A percentile compares a stretch with the other conserved stretches of the same genome.
These are phyloP conservation scores for Tetracentron sinense DNA, from an alignment of 164 flowering plant genomes.

Conservation along the genomic window DNA sequence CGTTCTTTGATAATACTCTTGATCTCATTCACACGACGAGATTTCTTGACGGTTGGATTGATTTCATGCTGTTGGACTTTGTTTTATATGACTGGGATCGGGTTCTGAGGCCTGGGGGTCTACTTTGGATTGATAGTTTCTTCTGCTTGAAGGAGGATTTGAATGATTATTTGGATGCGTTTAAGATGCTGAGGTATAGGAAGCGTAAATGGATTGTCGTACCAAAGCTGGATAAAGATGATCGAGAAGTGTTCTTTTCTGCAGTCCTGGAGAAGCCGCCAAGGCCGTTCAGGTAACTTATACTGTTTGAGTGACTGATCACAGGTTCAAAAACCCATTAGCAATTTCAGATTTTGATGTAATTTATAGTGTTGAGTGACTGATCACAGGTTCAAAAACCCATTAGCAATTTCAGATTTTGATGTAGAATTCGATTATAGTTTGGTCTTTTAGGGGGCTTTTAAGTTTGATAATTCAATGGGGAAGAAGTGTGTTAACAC, in stretches of 20 bases:
- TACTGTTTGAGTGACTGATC: too few relatives aligned
- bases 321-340: background rate
- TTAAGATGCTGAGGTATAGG: slow-evolving; percentile 49
- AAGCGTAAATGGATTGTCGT: slow-evolving; percentile 54
- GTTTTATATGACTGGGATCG: slow-evolving; percentile 62
- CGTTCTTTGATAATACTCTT: slow-evolving; percentile 69
- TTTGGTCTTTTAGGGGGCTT: background rate
- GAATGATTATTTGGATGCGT: slow-evolving; percentile 46
- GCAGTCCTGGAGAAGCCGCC: slow-evolving; percentile 62
- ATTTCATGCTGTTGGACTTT: slow-evolving; percentile 51
- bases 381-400: too few relatives aligned
- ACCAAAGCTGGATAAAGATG: slow-evolving; percentile 53
- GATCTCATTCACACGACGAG: slow-evolving; percentile 63
- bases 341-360: too few relatives aligned
- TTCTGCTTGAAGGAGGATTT: slow-evolving; percentile 56
- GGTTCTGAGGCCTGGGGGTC: slow-evolving; percentile 62
- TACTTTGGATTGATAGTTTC: slow-evolving; percentile 72
- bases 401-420: too few relatives aligned
- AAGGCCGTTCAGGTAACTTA: slow-evolving; percentile 40
- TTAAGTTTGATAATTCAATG: too few relatives aligned
- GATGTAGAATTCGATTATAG: too few relatives aligned
- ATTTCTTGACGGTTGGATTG: slow-evolving; percentile 73
- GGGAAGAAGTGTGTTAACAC: too few relatives aligned
- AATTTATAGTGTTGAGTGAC: too few relatives aligned
- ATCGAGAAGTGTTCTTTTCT: slow-evolving; percentile 53